These are phyloP conservation scores for Ceratobasidium sp. DNA, from an alignment of 1,284 basidiomycete species.

Conservation along the genomic window DNA sequence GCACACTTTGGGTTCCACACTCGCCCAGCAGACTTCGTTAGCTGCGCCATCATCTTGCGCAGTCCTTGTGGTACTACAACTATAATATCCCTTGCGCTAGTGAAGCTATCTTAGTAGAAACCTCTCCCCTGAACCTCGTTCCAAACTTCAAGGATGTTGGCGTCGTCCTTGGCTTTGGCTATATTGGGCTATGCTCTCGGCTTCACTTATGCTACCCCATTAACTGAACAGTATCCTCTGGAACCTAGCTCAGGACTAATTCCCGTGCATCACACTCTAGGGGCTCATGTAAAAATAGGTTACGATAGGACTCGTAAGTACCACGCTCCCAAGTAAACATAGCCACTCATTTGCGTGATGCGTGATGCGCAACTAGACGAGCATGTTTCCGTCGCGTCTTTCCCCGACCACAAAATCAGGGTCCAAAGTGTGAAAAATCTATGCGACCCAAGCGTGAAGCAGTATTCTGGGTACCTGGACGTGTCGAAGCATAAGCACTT, in stretches of 20 bases:
- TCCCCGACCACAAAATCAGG: slow-evolving; percentile 18
- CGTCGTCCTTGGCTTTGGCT: background rate
- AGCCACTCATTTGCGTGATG: background rate
- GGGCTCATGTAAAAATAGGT: background rate
- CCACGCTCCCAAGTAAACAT: background rate
- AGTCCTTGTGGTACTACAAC: background rate
- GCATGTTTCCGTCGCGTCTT: slow-evolving; percentile 14
- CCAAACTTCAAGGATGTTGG: background rate
- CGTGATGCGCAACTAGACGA: slow-evolving; percentile 5
- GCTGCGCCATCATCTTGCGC: slow-evolving; percentile 13
- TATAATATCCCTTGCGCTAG: no score
- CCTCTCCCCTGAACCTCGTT: background rate
- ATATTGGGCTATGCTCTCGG: background rate
- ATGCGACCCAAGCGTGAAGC: slow-evolving; percentile 28
- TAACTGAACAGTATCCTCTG: background rate
- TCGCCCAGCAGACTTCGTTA: background rate
- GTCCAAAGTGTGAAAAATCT: background rate
- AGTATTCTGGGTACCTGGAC: slow-evolving; percentile 31
- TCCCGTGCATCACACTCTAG: background rate
- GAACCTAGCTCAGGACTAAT: background rate
- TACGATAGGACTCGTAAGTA: slow-evolving; percentile 4
- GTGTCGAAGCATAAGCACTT: slow-evolving; percentile 27
- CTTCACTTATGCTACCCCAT: background rate
- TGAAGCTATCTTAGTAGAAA: background rate
- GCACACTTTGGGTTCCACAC: background rate